Evolutionary conservation across 2,329 filamentous ascomycete genomes (phyloP).

Genomic region (Penicillium janthinellum): DNA sequence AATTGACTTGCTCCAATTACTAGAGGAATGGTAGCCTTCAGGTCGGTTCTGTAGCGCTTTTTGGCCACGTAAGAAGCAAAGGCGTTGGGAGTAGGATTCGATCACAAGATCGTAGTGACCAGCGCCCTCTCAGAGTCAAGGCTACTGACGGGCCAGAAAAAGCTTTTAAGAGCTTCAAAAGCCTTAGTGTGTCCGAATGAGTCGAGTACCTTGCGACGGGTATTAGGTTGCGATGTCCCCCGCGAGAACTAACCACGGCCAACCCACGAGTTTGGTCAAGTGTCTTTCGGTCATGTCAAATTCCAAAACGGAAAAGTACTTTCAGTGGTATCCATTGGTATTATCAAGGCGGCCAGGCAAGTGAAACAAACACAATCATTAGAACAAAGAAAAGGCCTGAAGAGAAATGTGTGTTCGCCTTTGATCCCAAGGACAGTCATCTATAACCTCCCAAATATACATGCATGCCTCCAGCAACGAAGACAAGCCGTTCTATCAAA

Average conservation of each 20-base stretch:
- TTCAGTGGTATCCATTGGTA: slow-evolving; percentile 18
- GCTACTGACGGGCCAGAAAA: too few relatives aligned
- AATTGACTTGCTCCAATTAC: slow-evolving; percentile 36
- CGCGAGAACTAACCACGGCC: neutral
- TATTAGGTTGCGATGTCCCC: slow-evolving; percentile 1
- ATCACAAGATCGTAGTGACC: too few relatives aligned
- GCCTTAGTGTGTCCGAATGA: too few relatives aligned
- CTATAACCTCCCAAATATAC: slow-evolving; percentile 28
- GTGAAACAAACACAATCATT: slow-evolving; percentile 22
- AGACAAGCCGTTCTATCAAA: slow-evolving; percentile 25
- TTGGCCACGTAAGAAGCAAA: too few relatives aligned
- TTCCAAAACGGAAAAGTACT: neutral
- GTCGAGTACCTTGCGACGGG: slow-evolving; percentile 4
- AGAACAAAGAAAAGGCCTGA: slow-evolving; percentile 17
- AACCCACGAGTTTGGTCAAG: neutral
- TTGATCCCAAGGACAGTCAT: slow-evolving; percentile 14
- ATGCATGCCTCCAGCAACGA: slow-evolving; percentile 23
- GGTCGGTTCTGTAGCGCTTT: slow-evolving; percentile 17
- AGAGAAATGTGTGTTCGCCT: slow-evolving; percentile 16
- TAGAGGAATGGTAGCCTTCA: slow-evolving; percentile 5
- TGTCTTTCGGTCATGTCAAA: neutral
- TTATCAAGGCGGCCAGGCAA: slow-evolving; percentile 21
- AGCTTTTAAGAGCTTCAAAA: too few relatives aligned
- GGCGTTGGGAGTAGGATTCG: too few relatives aligned
- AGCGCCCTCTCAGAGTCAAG: too few relatives aligned